These are phyloP conservation scores for Lepiota venenata DNA, from an alignment of 768 basidiomycete genomes.

Conservation along the genomic window DNA sequence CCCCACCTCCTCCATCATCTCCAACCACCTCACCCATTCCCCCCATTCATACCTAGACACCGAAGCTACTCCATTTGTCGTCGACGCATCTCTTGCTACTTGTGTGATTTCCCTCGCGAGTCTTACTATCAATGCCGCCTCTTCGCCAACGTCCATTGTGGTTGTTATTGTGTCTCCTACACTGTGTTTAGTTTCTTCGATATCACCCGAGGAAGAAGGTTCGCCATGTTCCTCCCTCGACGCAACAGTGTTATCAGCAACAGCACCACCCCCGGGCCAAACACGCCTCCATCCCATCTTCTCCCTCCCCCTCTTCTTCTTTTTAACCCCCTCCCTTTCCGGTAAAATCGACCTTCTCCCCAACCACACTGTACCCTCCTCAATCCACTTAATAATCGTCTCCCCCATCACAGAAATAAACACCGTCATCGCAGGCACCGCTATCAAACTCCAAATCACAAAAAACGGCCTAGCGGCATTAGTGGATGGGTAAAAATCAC, in stretches of 20 bases:
- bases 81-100: slow-evolving; percentile 28
- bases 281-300: no score
- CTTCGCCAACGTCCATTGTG: no score
- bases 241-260: no score
- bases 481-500: slow-evolving; percentile 34
- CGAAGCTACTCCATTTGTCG: slow-evolving; percentile 16
- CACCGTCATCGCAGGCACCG: slow-evolving; percentile 38
- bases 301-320: slow-evolving; percentile 4
- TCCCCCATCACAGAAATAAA: slow-evolving; percentile 48
- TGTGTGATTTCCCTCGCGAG: slow-evolving; percentile 26
- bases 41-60: slow-evolving; percentile 31
- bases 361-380: slow-evolving; percentile 28
- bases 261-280: no score
- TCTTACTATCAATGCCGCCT: slow-evolving; percentile 20
- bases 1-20: slow-evolving; percentile 23
- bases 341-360: slow-evolving; percentile 24
- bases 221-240: no score
- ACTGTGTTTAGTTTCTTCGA: slow-evolving; percentile 4
- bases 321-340: slow-evolving; percentile 16
- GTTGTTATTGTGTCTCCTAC: background rate
- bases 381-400: slow-evolving; percentile 37
- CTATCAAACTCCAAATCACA: slow-evolving; percentile 38
- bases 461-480: slow-evolving; percentile 37
- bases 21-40: slow-evolving; percentile 32
- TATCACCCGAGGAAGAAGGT: no score